Conservation (phyloP, 1,284 basidiomycete species). For the Afroboletus lepidellus region DNA sequence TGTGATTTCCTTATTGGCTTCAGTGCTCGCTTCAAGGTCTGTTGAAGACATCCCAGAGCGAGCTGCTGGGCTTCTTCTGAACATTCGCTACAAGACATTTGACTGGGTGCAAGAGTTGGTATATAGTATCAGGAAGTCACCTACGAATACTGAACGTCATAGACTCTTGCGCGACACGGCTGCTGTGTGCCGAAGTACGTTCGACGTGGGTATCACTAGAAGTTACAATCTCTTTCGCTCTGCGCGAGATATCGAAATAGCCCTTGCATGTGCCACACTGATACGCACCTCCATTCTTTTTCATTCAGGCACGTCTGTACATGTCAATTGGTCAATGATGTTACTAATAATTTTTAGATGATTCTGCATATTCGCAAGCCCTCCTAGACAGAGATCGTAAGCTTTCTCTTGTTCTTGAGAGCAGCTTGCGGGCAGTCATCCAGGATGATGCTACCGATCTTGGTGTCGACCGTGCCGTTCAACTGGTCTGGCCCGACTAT, state of each 20-base stretch:
- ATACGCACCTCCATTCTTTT: not conserved
- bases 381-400: not conserved
- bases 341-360: not conserved
- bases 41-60: not conserved
- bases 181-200: not conserved
- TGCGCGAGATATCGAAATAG: not conserved
- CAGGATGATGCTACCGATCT: not conserved
- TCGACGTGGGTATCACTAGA: not conserved
- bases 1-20: not conserved
- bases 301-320: not conserved
- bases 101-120: not conserved
- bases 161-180: not conserved
- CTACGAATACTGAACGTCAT: not conserved
- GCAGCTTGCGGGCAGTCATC: not conserved
- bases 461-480: slow-evolving; percentile 2
- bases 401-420: not conserved
- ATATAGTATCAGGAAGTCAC: not conserved
- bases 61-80: not conserved
- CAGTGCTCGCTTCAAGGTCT: not conserved
- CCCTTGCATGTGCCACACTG: not conserved
- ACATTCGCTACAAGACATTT: not conserved
- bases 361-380: not conserved
- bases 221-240: not conserved
- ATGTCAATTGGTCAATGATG: not conserved
- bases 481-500: not conserved